These are phyloP conservation scores for Cyclanthera cordifolia DNA, from an alignment of 306 rosid species.

Conservation along the genomic window DNA sequence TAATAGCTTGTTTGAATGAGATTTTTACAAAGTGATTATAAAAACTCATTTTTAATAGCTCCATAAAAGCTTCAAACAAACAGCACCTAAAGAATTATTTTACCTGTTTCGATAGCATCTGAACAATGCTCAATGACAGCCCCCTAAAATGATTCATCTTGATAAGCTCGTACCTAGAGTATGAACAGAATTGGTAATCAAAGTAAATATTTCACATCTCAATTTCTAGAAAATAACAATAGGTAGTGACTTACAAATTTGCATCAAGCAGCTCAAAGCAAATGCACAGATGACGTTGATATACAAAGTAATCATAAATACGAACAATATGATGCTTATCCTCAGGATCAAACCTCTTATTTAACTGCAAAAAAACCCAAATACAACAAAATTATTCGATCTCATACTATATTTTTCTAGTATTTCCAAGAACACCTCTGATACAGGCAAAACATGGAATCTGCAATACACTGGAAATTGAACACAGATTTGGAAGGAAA, in stretches of 20 bases:
- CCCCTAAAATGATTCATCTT: constrained; percentile 96
- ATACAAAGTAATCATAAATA: constrained; percentile 85
- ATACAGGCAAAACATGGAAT: neutral
- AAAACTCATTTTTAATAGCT: no score
- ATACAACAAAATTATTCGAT: neutral
- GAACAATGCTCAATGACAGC: constrained; percentile 84
- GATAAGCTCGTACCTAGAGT: constrained; percentile 88
- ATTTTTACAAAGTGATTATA: no score
- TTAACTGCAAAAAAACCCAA: constrained; percentile 45
- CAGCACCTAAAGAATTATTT: constrained; percentile 13
- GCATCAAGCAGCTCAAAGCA: constrained; percentile 95
- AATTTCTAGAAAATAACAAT: neutral
- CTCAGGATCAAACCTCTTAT: constrained; percentile 93
- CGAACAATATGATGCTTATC: constrained; percentile 99
- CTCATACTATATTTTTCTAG: neutral
- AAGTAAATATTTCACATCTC: neutral
- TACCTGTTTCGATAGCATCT: constrained; percentile 93
- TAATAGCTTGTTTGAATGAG: no score
- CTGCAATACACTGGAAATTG: neutral
- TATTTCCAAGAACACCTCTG: neutral
- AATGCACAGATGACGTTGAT: constrained; percentile 95
- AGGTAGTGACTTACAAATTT: constrained; percentile 65
- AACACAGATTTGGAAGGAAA: neutral
- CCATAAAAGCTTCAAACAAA: no score
- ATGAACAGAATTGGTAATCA: neutral